Percentiles rank a stretch among this genome's conserved stretches.
Conservation (phyloP, 1,284 basidiomycete species). For the Tetrapyrgos nigripes region DNA sequence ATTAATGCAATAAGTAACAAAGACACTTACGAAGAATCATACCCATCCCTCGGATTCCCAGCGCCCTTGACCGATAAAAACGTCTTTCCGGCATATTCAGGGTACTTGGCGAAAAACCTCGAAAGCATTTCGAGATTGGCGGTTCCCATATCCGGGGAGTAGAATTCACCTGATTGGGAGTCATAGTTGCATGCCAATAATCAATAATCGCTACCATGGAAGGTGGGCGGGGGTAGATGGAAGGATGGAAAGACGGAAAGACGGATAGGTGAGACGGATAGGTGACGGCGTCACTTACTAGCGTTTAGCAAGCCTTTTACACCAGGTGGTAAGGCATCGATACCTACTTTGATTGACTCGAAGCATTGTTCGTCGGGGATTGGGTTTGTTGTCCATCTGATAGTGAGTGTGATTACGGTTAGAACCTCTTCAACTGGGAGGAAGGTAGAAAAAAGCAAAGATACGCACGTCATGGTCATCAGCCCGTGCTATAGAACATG, state of each 20-base stretch:
- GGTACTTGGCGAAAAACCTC: conserved; percentile 5
- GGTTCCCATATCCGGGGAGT: conserved; percentile 2
- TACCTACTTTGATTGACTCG: conserved; percentile 9
- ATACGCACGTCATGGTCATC: conserved; percentile 13
- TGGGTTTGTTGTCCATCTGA: conserved; percentile 10
- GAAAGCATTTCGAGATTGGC: conserved; percentile 1
- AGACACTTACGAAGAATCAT: background rate
- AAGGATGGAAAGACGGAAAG: too few species aligned
- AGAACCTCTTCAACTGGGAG: too few species aligned
- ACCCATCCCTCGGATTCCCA: background rate
- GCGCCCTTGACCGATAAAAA: background rate
- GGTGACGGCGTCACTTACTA: background rate
- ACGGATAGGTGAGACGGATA: too few species aligned
- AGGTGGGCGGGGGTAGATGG: too few species aligned
- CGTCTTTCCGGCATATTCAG: conserved; percentile 7
- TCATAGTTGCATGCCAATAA: background rate
- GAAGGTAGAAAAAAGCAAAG: background rate
- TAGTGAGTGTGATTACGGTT: background rate
- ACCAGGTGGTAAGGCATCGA: conserved; percentile 7
- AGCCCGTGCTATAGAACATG: conserved; percentile 19
- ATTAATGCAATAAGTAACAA: background rate
- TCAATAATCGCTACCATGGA: too few species aligned
- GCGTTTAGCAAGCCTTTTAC: conserved; percentile 7
- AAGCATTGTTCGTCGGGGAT: conserved; percentile 10
- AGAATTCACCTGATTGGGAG: conserved; percentile 2